Base-by-base conservation (phyloP, 2,329 filamentous ascomycete genomes). In the Fusarium nodosum region DNA sequence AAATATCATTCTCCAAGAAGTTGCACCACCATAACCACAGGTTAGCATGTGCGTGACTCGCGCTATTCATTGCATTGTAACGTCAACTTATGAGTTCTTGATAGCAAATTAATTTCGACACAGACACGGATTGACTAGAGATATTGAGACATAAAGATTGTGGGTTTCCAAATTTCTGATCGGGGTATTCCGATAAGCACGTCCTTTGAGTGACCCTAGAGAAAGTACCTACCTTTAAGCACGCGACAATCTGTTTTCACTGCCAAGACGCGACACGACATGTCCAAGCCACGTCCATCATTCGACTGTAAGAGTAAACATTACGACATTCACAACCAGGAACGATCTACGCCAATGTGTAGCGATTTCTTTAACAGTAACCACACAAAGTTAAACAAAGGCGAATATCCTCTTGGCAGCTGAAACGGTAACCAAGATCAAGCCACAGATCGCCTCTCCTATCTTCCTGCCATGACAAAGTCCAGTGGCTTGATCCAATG, bases 401-500 rank as follows among this genome's bases (percentile, higher is more conserved):
- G 38, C 33, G 16, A 50, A 34, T 51, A 9, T 9, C 36, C 16
- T 7, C 15, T 47, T 52, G 28, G 22, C 60, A 60, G 62, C 61
- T 60, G 61, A 66, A 60, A 33, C 20, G 26, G 31, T 56, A 34
- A 20, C n/a, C 16, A 20, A 28, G 26, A 64, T 36, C 24, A 48
- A 53, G 55, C 39, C 42, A 56, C 56, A 66, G 28, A 44, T 7
- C 31, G 30, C 12, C 31, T 28, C 24, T 28, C 42, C 7, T 7
- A 24, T 42, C 4, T 20, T 22, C 16, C 8, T 11, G 24, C 9
- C 11, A 39, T 16, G 34, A 18, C 51, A 4, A 12, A 8, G 11
- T 15, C 28, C 5, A 22, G 44, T 61, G 56, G 48, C 54, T 66
- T 45, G 20, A 13, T 16, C 60, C 39, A 69, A 66, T 66, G 2